These are phyloP conservation scores for Aspergillus bombycis DNA, from an alignment of 2,329 filamentous ascomycete species.

Conservation along the genomic window DNA sequence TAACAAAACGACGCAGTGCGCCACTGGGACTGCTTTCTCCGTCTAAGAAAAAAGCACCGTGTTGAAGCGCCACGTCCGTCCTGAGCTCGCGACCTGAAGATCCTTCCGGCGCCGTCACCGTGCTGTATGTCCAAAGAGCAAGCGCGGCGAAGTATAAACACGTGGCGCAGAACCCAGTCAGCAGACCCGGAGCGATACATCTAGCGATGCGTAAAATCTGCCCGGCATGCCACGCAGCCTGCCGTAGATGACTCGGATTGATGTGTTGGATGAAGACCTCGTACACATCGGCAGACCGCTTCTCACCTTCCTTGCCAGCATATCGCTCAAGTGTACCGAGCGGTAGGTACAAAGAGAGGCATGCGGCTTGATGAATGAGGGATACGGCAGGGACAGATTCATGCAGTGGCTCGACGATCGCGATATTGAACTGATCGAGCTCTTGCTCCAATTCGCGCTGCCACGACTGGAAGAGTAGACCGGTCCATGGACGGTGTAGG, in stretches of 20 bases:
- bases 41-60: conserved; percentile 57
- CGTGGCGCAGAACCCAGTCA: conserved; percentile 70
- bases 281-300: conserved; percentile 41
- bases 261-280: conserved; percentile 43
- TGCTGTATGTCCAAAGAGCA: conserved; percentile 70
- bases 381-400: conserved; percentile 58
- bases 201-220: conserved; percentile 67
- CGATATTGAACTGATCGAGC: neutral
- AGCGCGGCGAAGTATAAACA: conserved; percentile 71
- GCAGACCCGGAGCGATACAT: conserved; percentile 54
- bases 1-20: conserved; percentile 59
- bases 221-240: conserved; percentile 65
- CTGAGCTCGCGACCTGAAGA: conserved; percentile 30
- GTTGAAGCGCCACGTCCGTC: conserved; percentile 33
- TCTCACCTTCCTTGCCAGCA: conserved; percentile 47
- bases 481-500: neutral
- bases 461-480: neutral
- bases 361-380: conserved; percentile 40
- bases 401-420: neutral
- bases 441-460: conserved; percentile 1
- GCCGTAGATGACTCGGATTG: conserved; percentile 44
- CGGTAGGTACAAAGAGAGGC: conserved; percentile 45
- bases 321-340: conserved; percentile 49
- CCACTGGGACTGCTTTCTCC: conserved; percentile 53
- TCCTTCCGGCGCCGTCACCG: conserved; percentile 42